Percentiles rank a stretch among this genome's conserved stretches.
Conservation (phyloP, 768 basidiomycete genomes). For the Russula virescens region DNA sequence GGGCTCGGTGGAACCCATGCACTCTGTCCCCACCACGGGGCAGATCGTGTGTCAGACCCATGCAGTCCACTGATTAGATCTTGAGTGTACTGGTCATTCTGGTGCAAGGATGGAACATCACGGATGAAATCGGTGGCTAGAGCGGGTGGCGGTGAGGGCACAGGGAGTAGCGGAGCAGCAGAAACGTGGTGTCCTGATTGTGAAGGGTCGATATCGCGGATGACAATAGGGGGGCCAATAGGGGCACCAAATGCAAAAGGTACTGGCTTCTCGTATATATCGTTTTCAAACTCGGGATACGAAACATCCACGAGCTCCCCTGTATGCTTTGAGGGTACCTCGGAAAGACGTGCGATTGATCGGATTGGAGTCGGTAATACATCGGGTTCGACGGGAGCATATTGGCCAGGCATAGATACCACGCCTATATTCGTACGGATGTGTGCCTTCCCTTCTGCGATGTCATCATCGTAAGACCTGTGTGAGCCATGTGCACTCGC, state of each 20-base stretch:
- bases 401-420: not conserved
- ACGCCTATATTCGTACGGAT: not conserved
- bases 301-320: conserved; percentile 2
- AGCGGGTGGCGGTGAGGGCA: conserved; percentile 17
- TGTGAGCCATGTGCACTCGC: not conserved
- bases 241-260: not conserved
- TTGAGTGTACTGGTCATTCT: not conserved
- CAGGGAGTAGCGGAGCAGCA: conserved; percentile 14
- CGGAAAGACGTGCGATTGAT: conserved; percentile 1
- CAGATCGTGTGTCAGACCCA: not conserved
- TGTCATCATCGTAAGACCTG: not conserved
- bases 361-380: not conserved
- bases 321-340: not conserved
- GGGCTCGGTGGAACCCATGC: conserved; percentile 18
- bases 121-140: conserved; percentile 11
- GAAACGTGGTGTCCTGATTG: not conserved
- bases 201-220: not conserved
- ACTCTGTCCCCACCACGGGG: conserved; percentile 16
- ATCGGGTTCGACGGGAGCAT: not conserved
- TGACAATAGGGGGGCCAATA: not conserved
- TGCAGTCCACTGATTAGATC: conserved; percentile 1
- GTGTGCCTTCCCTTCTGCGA: not conserved
- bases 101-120: conserved; percentile 8
- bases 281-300: not conserved
- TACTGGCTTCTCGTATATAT: not conserved